Percentiles rank a stretch among this genome's conserved stretches.
phyloP scores from a whole-genome alignment of 2,329 filamentous ascomycete genomes.

The Alternaria sp. region DNA sequence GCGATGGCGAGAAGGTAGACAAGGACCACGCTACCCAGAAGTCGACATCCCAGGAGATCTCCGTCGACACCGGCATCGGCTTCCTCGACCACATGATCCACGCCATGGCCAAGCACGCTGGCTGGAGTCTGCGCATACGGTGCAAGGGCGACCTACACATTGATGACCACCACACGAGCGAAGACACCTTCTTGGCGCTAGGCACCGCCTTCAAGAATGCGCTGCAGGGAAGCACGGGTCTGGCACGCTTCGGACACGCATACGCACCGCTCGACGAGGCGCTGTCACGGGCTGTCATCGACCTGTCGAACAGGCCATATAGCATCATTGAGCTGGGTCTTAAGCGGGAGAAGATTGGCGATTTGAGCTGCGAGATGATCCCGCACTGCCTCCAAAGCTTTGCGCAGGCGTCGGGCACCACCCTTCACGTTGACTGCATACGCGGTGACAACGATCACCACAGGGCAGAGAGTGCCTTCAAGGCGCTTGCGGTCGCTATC shows the following conservation, averaged over 20 bases:
- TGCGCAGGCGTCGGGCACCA: slow-evolving; percentile 85
- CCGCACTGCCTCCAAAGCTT: slow-evolving; percentile 95
- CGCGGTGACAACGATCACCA: slow-evolving; percentile 95
- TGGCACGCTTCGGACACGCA: slow-evolving; percentile 88
- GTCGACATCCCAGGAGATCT: slow-evolving; percentile 83
- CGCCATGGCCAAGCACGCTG: slow-evolving; percentile 91
- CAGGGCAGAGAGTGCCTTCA: slow-evolving; percentile 94
- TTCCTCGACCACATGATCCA: slow-evolving; percentile 99
- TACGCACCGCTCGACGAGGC: slow-evolving; percentile 96
- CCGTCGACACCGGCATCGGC: slow-evolving; percentile 90
- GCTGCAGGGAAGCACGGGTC: slow-evolving; percentile 76
- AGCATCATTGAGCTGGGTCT: slow-evolving; percentile 83
- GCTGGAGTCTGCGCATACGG: slow-evolving; percentile 85
- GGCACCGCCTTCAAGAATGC: slow-evolving; percentile 83
- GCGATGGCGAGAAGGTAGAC: slow-evolving; percentile 39
- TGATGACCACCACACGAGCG: slow-evolving; percentile 97
- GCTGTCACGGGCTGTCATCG: slow-evolving; percentile 89
- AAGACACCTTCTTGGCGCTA: slow-evolving; percentile 92
- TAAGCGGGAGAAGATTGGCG: slow-evolving; percentile 89
- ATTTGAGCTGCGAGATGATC: slow-evolving; percentile 90
- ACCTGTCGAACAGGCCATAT: slow-evolving; percentile 91
- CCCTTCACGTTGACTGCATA: slow-evolving; percentile 93
- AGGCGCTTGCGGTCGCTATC: slow-evolving; percentile 88
- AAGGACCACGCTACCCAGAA: slow-evolving; percentile 82
- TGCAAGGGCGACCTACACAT: slow-evolving; percentile 94